phyloP scores from a whole-genome alignment of 1,139 yeast genomes.

The Diutina rugosa region DNA sequence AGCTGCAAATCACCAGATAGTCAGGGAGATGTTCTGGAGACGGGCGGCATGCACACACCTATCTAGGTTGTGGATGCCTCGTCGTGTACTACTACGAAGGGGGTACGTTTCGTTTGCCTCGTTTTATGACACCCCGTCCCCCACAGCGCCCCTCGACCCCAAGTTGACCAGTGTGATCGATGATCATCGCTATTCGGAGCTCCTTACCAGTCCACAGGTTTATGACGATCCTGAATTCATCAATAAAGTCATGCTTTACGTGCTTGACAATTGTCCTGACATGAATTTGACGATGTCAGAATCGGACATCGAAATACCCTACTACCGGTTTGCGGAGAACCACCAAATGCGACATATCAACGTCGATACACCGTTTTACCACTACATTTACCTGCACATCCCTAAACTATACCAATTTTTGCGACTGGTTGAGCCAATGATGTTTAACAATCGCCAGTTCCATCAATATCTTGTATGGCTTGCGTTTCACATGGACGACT shows the following conservation, averaged over 20 bases:
- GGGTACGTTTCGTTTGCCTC: neutral
- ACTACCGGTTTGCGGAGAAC: neutral
- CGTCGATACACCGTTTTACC: conserved; percentile 1
- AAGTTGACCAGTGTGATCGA: neutral
- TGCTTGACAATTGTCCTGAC: neutral
- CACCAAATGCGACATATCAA: neutral
- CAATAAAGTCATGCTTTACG: neutral
- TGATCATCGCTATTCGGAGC: neutral
- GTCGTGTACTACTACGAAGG: neutral
- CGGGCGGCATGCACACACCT: neutral
- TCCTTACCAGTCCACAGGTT: neutral
- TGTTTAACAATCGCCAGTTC: neutral
- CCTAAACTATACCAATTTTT: neutral
- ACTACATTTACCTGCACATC: neutral
- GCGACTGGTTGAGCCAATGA: neutral
- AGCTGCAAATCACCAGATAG: neutral
- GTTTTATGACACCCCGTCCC: neutral
- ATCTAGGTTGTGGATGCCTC: neutral
- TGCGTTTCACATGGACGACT: neutral
- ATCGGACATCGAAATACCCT: neutral
- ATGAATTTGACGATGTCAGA: neutral
- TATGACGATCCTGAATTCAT: neutral
- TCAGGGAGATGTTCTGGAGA: neutral
- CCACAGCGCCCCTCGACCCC: neutral
- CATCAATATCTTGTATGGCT: neutral